A percentile compares a stretch with the other conserved stretches of the same genome.
These are phyloP conservation scores for Paspalum vaginatum DNA, from an alignment of 176 grass and related monocot genomes.

Conservation along the genomic window DNA sequence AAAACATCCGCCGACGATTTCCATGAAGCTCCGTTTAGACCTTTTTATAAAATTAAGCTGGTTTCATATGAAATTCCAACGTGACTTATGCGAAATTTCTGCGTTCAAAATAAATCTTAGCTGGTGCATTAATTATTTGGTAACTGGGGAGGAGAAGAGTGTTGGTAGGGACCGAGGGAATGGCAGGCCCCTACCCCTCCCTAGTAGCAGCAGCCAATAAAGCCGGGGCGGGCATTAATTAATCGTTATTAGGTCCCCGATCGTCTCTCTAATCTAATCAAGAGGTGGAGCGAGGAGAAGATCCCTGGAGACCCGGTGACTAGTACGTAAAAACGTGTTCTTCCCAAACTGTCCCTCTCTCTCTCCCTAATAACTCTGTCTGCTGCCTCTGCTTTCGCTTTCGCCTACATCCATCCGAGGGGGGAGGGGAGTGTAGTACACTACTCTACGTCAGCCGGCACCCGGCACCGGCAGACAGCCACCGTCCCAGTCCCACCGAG, in stretches of 20 bases:
- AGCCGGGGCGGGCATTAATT: conserved; percentile 48
- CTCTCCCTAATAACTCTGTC: not conserved
- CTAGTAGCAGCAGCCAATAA: not conserved
- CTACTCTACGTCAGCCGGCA: not conserved
- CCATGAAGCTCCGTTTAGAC: too few species aligned
- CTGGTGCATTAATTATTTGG: too few species aligned
- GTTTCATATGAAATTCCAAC: too few species aligned
- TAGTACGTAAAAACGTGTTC: not conserved
- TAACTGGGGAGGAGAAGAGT: too few species aligned
- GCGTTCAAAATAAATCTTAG: too few species aligned
- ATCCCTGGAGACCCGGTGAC: conserved; percentile 37
- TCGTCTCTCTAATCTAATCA: not conserved
- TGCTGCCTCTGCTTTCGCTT: not conserved
- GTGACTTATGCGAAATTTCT: too few species aligned
- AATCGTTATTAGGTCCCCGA: conserved; percentile 16
- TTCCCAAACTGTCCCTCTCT: conserved; percentile 24
- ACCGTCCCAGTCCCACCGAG: not conserved
- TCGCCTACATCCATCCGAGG: not conserved
- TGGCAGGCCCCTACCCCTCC: not conserved
- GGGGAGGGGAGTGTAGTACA: too few species aligned
- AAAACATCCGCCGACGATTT: too few species aligned
- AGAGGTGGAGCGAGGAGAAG: conserved; percentile 43
- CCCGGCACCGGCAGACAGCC: conserved; percentile 23
- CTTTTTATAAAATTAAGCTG: too few species aligned
- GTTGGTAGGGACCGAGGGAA: too few species aligned